Evolutionary conservation across 257 asterid genomes (phyloP), one percentile per base, ranked within the genome.

Genomic region (Cruciata laevipes): DNA sequence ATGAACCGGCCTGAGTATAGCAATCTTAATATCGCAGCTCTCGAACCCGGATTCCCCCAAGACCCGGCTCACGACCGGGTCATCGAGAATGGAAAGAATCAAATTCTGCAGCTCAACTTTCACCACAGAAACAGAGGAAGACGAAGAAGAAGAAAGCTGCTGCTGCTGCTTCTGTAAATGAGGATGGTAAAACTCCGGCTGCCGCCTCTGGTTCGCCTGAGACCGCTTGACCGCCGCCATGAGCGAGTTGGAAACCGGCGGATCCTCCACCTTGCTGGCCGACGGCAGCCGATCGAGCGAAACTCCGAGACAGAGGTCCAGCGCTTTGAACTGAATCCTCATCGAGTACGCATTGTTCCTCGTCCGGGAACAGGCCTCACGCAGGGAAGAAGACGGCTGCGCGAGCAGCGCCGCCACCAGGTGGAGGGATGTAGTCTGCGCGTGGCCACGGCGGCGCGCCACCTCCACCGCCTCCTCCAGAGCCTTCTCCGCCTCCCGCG

Each of bases 141-240:
- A 70, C 1, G 80, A 61, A 0, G 83, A 55, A 5, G 23, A 9
- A 7, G 80, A 73, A 38, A 69, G 77, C 12, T 83, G 86, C 10
- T 83, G 91, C 68, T n/a, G 87, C 17, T 83, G 84, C 53, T 81
- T 74, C 17, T 84, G 88, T 2, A 82, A 89, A 67, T 47, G 88
- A 3, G 82, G 95, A 67, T 90, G 97, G 71, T 90, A 90, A 53
- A 81, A 82, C 53, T 90, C 95, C 7, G 96, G 98, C 75, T 89
- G 97, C 57, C 97, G 69, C 51, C 98, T 76, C 66, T 89, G 98
- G 63, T 81, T 85, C 0, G 97, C 96, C 69, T 92, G 97, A 51
- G 97, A 92, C 69, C 98, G 72, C 24, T 92, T 92, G 5, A 89
- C 74, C 17, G 98, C 98, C 17, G 97, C 97, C 97, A 92, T 89